Percentiles rank a stretch among this genome's conserved stretches.
phyloP scores from a whole-genome alignment of 75 land plant species.

The Pinus albicaulis region DNA sequence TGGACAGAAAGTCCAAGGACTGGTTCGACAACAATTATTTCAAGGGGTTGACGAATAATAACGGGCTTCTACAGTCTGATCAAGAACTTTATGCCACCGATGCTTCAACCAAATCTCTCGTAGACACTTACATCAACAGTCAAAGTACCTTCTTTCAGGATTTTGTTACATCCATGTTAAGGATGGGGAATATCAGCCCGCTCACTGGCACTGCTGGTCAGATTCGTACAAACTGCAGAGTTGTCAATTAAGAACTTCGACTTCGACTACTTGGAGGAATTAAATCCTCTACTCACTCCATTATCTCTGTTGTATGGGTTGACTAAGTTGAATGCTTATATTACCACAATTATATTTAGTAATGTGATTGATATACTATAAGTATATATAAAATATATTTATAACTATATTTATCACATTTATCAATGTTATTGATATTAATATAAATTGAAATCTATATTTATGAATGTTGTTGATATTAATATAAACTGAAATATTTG shows the following conservation, averaged over 20 bases:
- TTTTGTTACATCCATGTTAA: slow-evolving; percentile 55
- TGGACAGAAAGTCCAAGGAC: slow-evolving; percentile 29
- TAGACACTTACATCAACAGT: slow-evolving; percentile 27
- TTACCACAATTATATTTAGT: too few relatives aligned
- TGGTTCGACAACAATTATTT: slow-evolving; percentile 33
- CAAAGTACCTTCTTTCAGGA: slow-evolving; percentile 31
- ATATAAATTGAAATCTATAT: too few relatives aligned
- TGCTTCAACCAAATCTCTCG: slow-evolving; percentile 20
- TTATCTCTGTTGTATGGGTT: too few relatives aligned
- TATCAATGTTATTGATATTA: too few relatives aligned
- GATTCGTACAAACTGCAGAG: slow-evolving; percentile 57
- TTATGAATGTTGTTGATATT: too few relatives aligned
- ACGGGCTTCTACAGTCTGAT: slow-evolving; percentile 32
- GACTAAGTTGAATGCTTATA: too few relatives aligned
- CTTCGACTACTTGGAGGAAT: too few relatives aligned
- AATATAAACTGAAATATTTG: too few relatives aligned
- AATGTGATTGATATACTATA: too few relatives aligned
- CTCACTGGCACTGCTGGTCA: slow-evolving; percentile 51
- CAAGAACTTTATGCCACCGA: slow-evolving; percentile 15
- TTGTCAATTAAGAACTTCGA: slow-evolving; percentile 18
- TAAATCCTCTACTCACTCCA: too few relatives aligned
- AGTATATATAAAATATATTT: too few relatives aligned
- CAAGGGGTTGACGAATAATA: slow-evolving; percentile 11
- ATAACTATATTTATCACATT: too few relatives aligned
- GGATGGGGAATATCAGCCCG: slow-evolving; percentile 60